These are phyloP conservation scores for Grammothele lineata DNA, from an alignment of 768 basidiomycete genomes.

Conservation along the genomic window DNA sequence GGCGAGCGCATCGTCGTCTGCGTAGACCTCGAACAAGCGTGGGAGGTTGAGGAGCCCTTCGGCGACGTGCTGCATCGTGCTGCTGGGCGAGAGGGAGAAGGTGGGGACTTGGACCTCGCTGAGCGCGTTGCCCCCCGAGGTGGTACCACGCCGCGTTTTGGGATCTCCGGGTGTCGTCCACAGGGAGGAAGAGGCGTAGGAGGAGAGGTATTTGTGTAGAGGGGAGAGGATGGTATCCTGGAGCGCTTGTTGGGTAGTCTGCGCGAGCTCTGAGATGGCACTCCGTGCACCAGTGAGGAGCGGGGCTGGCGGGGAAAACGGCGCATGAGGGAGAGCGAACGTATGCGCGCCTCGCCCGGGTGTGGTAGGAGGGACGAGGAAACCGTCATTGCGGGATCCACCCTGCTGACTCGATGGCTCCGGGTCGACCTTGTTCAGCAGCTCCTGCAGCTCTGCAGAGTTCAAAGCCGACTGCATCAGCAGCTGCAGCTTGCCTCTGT, in stretches of 20 bases:
- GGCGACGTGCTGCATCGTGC: slow-evolving; percentile 81
- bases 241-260: slow-evolving; percentile 69
- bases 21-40: slow-evolving; percentile 90
- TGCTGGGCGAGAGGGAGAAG: slow-evolving; percentile 91
- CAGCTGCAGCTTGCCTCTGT: slow-evolving; percentile 67
- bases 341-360: slow-evolving; percentile 28
- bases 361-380: slow-evolving; percentile 16
- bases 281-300: slow-evolving; percentile 53
- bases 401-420: slow-evolving; percentile 25
- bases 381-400: slow-evolving; percentile 12
- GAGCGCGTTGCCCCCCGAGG: slow-evolving; percentile 32
- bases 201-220: slow-evolving; percentile 62
- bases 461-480: slow-evolving; percentile 84
- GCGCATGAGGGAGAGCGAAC: slow-evolving; percentile 2
- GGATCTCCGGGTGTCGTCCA: slow-evolving; percentile 60
- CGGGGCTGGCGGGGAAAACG: slow-evolving; percentile 23
- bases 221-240: slow-evolving; percentile 85
- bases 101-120: slow-evolving; percentile 72
- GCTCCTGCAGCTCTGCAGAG: slow-evolving; percentile 63
- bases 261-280: slow-evolving; percentile 61
- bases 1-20: slow-evolving; percentile 83
- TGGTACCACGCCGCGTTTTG: slow-evolving; percentile 38
- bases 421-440: slow-evolving; percentile 52
- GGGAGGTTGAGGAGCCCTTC: slow-evolving; percentile 95
- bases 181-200: slow-evolving; percentile 62